phyloP scores from a whole-genome alignment of 1,284 basidiomycete species.

The Pascua sp. region DNA sequence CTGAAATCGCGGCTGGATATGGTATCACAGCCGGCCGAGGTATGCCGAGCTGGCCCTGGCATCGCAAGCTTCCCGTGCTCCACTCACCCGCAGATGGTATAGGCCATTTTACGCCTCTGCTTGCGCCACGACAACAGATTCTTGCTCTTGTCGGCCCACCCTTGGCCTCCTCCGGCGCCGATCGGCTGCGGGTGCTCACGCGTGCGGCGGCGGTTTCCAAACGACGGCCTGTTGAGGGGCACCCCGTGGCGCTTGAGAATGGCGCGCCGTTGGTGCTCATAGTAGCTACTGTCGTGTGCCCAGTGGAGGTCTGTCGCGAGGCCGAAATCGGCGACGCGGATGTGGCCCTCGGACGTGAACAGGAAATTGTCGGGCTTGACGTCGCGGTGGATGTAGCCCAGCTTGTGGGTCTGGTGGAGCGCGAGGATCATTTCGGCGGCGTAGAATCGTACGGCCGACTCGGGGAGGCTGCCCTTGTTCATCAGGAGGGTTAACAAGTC shows the following conservation, averaged over 20 bases:
- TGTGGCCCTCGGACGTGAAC: constrained; percentile 87
- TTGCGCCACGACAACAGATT: constrained; percentile 5
- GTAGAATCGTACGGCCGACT: constrained; percentile 91
- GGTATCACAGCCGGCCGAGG: no score
- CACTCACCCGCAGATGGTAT: constrained; percentile 75
- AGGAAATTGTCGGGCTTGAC: constrained; percentile 97
- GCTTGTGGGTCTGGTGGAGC: constrained; percentile 86
- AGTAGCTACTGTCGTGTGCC: constrained; percentile 89
- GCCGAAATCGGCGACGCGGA: constrained; percentile 93
- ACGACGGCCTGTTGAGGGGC: constrained; percentile 57
- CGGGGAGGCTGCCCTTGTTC: constrained; percentile 87
- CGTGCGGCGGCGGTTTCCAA: constrained; percentile 12
- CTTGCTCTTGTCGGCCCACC: constrained; percentile 57
- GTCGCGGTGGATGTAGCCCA: constrained; percentile 95
- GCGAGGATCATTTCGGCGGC: constrained; percentile 98
- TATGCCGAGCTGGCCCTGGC: no score
- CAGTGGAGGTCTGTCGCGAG: constrained; percentile 64
- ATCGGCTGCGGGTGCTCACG: constrained; percentile 1
- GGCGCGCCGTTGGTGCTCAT: constrained; percentile 86
- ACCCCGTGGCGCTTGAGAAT: constrained; percentile 89
- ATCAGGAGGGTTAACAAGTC: constrained; percentile 94
- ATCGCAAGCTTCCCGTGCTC: no score
- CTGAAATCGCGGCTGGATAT: constrained; percentile 25
- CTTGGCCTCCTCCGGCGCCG: no score
- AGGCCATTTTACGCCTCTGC: constrained; percentile 86